These are phyloP conservation scores for Penicillium waksmanii DNA, from an alignment of 495 filamentous ascomycete genomes.

Conservation along the genomic window DNA sequence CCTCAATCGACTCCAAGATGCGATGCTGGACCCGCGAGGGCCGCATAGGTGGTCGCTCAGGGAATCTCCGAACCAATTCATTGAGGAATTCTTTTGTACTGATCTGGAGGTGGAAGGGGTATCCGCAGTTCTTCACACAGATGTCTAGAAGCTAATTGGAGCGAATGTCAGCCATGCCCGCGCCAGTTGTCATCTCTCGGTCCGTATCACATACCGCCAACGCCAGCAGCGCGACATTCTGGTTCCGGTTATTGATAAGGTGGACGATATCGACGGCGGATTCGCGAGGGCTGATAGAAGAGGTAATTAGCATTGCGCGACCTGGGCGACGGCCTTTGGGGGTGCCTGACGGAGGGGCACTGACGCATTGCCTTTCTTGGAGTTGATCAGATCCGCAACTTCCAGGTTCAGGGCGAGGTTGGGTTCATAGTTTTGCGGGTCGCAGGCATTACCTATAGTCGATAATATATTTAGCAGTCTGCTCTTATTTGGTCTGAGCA, in stretches of 20 bases:
- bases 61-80: conserved; percentile 94
- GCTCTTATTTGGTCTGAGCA: conserved; percentile 8
- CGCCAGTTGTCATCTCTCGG: conserved; percentile 21
- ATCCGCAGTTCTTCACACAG: conserved; percentile 99
- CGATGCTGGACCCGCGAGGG: conserved; percentile 84
- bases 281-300: conserved; percentile 73
- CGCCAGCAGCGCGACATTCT: conserved; percentile 89
- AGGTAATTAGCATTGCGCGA: conserved; percentile 19
- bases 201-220: conserved; percentile 57
- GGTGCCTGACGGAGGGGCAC: conserved; percentile 23
- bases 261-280: conserved; percentile 92
- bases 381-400: conserved; percentile 94
- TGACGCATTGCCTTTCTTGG: conserved; percentile 94
- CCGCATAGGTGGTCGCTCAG: conserved; percentile 87
- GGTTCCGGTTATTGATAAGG: conserved; percentile 93
- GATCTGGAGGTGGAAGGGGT: conserved; percentile 98
- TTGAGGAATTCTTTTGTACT: conserved; percentile 98
- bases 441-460: conserved; percentile 79
- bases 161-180: conserved; percentile 32
- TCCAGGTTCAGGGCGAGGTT: conserved; percentile 96
- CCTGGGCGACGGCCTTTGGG: conserved; percentile 1
- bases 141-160: conserved; percentile 82
- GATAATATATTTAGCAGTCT: conserved; percentile 14
- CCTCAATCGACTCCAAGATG: conserved; percentile 95
- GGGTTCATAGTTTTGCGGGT: conserved; percentile 94